Percentiles rank a stretch among this genome's conserved stretches.
Conservation (phyloP, 1,284 basidiomycete species). For the Ganoderma multipileum region DNA sequence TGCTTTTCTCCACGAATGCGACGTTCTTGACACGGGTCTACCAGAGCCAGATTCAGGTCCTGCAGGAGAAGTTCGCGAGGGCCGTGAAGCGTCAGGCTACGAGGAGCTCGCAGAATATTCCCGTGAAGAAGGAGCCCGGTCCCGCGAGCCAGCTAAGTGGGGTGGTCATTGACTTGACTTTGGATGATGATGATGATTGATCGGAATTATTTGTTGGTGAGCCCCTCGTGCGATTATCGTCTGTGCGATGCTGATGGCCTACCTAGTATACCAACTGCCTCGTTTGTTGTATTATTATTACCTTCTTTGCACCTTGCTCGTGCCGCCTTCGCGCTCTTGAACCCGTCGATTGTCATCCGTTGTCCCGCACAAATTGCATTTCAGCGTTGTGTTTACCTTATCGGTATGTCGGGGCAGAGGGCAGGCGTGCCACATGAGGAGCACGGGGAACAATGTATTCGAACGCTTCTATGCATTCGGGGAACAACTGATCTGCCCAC, state of each 20-base stretch:
- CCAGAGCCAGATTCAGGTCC: conserved; percentile 10
- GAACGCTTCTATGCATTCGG: background rate
- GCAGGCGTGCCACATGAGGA: background rate
- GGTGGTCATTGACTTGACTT: conserved; percentile 6
- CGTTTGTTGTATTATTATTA: conserved; percentile 7
- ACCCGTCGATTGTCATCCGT: background rate
- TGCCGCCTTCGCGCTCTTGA: background rate
- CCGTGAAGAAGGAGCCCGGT: conserved; percentile 8
- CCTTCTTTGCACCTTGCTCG: background rate
- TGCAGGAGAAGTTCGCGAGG: conserved; percentile 1
- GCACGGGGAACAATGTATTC: background rate
- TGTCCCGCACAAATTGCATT: background rate
- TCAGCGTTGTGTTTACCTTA: background rate
- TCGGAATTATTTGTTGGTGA: background rate
- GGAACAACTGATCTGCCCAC: background rate
- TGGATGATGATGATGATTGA: conserved; percentile 2
- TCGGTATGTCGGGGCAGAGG: background rate
- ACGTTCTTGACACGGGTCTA: background rate
- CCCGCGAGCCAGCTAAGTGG: conserved; percentile 1
- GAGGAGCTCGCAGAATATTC: background rate
- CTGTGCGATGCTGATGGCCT: background rate
- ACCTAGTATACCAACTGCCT: background rate
- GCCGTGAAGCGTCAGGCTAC: background rate
- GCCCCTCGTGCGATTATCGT: background rate
- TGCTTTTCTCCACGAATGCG: background rate